Evolutionary conservation across 176 grass and related monocot species (phyloP).

Genomic region (Rhynchospora pubera): DNA sequence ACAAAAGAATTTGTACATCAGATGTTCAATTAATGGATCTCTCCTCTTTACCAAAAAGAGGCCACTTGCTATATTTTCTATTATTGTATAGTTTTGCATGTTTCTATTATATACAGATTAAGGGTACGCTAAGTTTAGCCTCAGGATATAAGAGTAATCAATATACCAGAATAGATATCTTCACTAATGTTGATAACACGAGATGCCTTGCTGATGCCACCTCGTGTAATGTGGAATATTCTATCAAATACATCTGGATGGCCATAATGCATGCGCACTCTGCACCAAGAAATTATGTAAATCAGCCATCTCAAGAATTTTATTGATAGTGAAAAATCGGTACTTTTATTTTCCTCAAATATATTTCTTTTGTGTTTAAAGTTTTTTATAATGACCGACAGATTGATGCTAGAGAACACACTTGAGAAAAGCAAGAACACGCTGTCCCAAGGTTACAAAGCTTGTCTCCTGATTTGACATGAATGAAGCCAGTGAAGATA

Average conservation of each 20-base stretch:
- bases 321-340: not conserved
- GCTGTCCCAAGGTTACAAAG: conserved; percentile 98
- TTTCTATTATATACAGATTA: not conserved
- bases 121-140: not conserved
- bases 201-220: conserved; percentile 97
- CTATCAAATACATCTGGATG: conserved; percentile 99
- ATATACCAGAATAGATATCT: conserved; percentile 87
- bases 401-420: conserved; percentile 41
- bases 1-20: not conserved
- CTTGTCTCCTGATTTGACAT: conserved; percentile 99
- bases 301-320: conserved; percentile 10
- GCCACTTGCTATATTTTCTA: not conserved
- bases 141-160: conserved; percentile 26
- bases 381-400: conserved; percentile 3
- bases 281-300: conserved; percentile 22
- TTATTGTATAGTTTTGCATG: not conserved
- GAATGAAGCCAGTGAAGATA: conserved; percentile 88
- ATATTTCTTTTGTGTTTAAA: not conserved
- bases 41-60: not conserved
- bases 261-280: conserved; percentile 98
- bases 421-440: conserved; percentile 90
- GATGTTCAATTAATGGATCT: not conserved
- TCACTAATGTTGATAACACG: conserved; percentile 97
- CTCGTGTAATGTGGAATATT: conserved; percentile 97
- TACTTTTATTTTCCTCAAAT: not conserved